Base-by-base conservation (phyloP, 169 alveolate genomes). In the Cryptosporidium bovis region DNA sequence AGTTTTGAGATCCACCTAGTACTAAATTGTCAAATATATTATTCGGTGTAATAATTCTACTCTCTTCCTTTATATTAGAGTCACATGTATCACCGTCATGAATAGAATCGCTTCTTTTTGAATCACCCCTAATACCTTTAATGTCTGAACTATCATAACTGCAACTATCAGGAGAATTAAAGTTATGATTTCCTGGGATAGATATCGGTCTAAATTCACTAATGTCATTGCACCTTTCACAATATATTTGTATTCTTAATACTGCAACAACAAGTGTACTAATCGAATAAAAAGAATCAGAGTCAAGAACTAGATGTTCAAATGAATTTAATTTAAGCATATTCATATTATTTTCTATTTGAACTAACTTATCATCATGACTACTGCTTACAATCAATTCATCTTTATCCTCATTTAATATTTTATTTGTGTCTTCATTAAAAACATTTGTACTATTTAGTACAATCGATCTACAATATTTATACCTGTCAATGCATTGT, bases 381-480 rank as follows among this genome's bases (percentile, higher is more conserved):
- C n/a, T 10, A 5, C 7, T 36, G 27, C 44, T 20, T 48, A 48
- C n/a, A 51, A 2, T 33, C 27, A 13, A 33, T 20, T 67, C 48
- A 15, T 0, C 18, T 16, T 44, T 31, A 15, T 31, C 83, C 20
- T 53, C 55, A 1, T 13, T 34, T 5, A 53, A 31, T 12, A n/a
- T 2, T n/a, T 44, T 77, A 29, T 18, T 77, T 33, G 24, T 51
- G 16, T 31, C 10, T 16, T 55, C 40, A 53, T 53, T 53, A 53
- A 18, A 53, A 0, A 12, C 16, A 18, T 53, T 53, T 6, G 64
- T 53, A 10, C 13, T 55, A 18, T 55, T 55, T 20, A 34, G 29
- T 1, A 77, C 85, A 20, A 77, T 58, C 4, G 85, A 77, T 53
- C 85, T 33, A 27, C 85, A 77, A 77, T 77, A 60, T 24, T 77